These are phyloP conservation scores for Rhodocollybia butyracea DNA, from an alignment of 768 basidiomycete genomes.

Conservation along the genomic window DNA sequence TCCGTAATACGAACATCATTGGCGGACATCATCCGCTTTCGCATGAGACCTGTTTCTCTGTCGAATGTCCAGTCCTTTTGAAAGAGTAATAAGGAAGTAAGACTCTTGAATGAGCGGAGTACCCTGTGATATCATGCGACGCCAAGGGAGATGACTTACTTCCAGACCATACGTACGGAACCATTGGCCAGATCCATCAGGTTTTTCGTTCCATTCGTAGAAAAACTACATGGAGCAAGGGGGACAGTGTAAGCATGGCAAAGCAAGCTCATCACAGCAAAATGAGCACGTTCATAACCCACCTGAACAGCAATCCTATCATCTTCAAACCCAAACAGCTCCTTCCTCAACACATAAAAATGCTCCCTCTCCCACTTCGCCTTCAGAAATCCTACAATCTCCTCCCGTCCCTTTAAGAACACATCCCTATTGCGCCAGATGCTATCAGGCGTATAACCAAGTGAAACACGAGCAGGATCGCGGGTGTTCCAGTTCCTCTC, in stretches of 20 bases:
- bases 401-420: slow-evolving; percentile 42
- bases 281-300: slow-evolving; percentile 12
- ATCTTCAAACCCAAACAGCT: slow-evolving; percentile 49
- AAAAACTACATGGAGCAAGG: slow-evolving; percentile 27
- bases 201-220: slow-evolving; percentile 46
- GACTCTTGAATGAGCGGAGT: too few species aligned
- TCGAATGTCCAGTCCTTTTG: slow-evolving; percentile 62
- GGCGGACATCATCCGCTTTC: slow-evolving; percentile 50
- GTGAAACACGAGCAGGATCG: slow-evolving; percentile 32
- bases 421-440: slow-evolving; percentile 55
- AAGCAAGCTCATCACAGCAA: too few species aligned
- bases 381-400: slow-evolving; percentile 43
- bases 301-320: slow-evolving; percentile 56
- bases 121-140: too few species aligned
- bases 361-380: slow-evolving; percentile 52
- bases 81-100: neutral
- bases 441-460: slow-evolving; percentile 49
- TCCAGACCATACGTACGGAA: slow-evolving; percentile 46
- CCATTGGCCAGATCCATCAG: slow-evolving; percentile 35
- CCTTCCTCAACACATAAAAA: slow-evolving; percentile 48
- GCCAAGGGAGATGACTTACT: slow-evolving; percentile 20
- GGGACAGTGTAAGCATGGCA: neutral
- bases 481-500: slow-evolving; percentile 50
- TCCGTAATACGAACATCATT: slow-evolving; percentile 43
- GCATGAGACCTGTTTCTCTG: slow-evolving; percentile 43